Conservation (phyloP, 352 stramenopile species). For the Phytophthora hibernalis region DNA sequence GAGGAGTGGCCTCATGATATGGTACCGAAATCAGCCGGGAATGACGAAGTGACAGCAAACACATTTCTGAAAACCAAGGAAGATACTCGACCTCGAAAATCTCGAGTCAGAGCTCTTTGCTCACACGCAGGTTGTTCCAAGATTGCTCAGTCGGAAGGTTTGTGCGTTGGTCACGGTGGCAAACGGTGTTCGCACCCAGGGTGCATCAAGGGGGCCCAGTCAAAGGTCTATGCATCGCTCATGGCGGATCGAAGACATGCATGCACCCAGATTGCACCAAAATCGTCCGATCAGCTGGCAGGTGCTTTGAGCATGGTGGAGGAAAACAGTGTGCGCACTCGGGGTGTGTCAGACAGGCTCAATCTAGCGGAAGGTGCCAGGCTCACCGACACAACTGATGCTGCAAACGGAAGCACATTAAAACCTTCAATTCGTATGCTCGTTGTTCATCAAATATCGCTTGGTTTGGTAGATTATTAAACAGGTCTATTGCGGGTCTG, state of each 20-base stretch:
- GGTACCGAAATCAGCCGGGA: neutral
- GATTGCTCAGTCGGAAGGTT: slow-evolving; percentile 30
- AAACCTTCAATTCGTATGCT: too few species aligned
- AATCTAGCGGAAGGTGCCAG: slow-evolving; percentile 13
- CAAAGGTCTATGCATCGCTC: slow-evolving; percentile 22
- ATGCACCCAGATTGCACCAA: slow-evolving; percentile 16
- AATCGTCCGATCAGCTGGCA: slow-evolving; percentile 21
- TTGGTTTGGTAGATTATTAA: too few species aligned
- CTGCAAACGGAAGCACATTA: too few species aligned
- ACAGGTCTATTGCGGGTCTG: too few species aligned
- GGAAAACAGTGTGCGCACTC: slow-evolving; percentile 18
- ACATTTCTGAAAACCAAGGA: neutral
- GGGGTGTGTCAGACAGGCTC: slow-evolving; percentile 18
- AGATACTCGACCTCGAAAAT: neutral
- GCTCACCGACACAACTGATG: slow-evolving; percentile 9
- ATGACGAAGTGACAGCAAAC: neutral
- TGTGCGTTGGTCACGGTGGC: slow-evolving; percentile 23
- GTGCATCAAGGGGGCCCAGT: slow-evolving; percentile 28
- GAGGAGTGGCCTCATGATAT: slow-evolving; percentile 10
- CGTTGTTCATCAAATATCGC: too few species aligned
- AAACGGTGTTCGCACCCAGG: slow-evolving; percentile 22
- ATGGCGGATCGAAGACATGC: slow-evolving; percentile 24
- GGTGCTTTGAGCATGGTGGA: slow-evolving; percentile 29
- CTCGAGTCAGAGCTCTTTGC: slow-evolving; percentile 17
- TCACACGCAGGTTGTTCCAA: slow-evolving; percentile 11